Evolutionary conservation across 306 rosid genomes (phyloP), one percentile per base, ranked within the genome.

Genomic region (Prunus armeniaca): DNA sequence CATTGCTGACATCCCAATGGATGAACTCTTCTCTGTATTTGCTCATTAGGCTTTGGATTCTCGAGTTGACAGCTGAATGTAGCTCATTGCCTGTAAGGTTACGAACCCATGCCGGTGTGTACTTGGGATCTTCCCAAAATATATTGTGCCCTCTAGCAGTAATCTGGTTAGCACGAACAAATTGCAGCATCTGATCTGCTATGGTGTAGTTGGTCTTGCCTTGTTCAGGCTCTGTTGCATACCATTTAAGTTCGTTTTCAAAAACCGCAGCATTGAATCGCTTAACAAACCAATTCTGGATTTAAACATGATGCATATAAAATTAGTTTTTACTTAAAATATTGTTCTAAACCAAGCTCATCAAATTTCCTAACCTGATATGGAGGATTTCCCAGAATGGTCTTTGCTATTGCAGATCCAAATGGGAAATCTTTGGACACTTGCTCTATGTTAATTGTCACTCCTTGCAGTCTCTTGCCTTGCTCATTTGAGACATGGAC

Each of bases 1-100:
- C 98, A 58, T 95, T 92, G 89, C 93, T 95, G 12, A 95, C 90
- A 81, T 95, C 98, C 97, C 96, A 95, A 64, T 92, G 98, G 51
- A 92, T 60, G 86, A 95, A 90, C 65, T 94, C 96, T 30, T 86
- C 91, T 72, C 24, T 91, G 84, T 94, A 94, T 65, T 89, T 82
- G 78, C 72, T 80, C 93, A 94, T 76, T 6, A 94, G 87, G 67
- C 96, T 88, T 50, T 76, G 83, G 32, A 94, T 94, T 55, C 96
- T 57, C 0, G 82, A 87, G 61, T 71, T 83, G 27, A 91, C 93
- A 4, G 96, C 98, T 12, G 87, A 84, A 67, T 71, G 77, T 25
- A 92, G 75, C 28, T 85, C 87, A 6, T 51, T 34, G 2, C 77
- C 79, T 0, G 95, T 80, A 30, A 94, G 98, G 69, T 94, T 84